These are phyloP conservation scores for Fusarium sp. DNA, from an alignment of 2,329 filamentous ascomycete species.

Conservation along the genomic window DNA sequence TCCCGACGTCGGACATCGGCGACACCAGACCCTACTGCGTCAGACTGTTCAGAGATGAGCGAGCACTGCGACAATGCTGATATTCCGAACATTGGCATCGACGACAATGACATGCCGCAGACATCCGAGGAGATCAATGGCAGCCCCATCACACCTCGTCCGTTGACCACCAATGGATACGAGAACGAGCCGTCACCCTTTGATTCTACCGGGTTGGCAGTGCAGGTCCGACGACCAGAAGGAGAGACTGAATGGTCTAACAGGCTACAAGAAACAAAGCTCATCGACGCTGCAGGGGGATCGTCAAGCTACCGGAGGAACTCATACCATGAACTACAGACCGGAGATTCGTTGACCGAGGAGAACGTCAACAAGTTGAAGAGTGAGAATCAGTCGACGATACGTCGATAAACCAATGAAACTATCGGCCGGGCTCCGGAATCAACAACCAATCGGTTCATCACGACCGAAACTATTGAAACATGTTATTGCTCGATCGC, in stretches of 20 bases:
- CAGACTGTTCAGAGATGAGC: conserved; percentile 58
- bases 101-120: conserved; percentile 35
- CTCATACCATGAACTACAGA: conserved; percentile 48
- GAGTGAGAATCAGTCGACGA: conserved; percentile 45
- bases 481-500: conserved; percentile 1
- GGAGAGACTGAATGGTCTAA: conserved; percentile 54
- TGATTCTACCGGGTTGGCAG: conserved; percentile 49
- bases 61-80: conserved; percentile 55
- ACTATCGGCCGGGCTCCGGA: neutral
- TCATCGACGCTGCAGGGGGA: conserved; percentile 57
- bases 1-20: conserved; percentile 40
- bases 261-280: conserved; percentile 57
- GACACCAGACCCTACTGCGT: conserved; percentile 44
- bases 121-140: conserved; percentile 44
- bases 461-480: conserved; percentile 8
- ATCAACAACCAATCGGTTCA: conserved; percentile 2
- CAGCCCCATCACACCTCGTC: conserved; percentile 53
- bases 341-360: conserved; percentile 60
- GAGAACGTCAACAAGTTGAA: conserved; percentile 62
- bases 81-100: conserved; percentile 51
- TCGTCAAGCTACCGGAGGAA: conserved; percentile 46
- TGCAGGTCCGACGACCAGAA: conserved; percentile 48
- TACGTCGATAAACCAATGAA: conserved; percentile 24
- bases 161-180: conserved; percentile 50
- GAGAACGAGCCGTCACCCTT: conserved; percentile 55